Conservation (phyloP, 345 rosid species). For the Trapa bicornis region DNA sequence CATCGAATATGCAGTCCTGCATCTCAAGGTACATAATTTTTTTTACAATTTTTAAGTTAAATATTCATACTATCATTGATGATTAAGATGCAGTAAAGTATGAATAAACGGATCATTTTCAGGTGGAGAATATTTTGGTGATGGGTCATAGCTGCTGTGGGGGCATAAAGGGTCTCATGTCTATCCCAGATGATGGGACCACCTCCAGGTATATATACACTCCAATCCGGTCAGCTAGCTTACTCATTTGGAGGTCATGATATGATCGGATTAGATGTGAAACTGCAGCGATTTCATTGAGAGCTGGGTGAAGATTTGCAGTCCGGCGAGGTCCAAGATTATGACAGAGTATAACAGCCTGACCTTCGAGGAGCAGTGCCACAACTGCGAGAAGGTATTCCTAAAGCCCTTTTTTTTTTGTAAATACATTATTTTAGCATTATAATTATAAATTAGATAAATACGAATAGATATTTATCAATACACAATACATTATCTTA, state of each 20-base stretch:
- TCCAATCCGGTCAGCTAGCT: too few species aligned
- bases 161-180: slow-evolving; percentile 92
- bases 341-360: slow-evolving; percentile 27
- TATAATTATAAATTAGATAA: too few species aligned
- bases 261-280: too few species aligned
- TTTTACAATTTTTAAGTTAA: too few species aligned
- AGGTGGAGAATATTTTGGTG: slow-evolving; percentile 85
- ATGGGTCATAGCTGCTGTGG: slow-evolving; percentile 97
- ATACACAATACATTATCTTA: too few species aligned
- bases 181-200: slow-evolving; percentile 49
- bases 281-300: slow-evolving; percentile 71
- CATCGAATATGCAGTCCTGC: slow-evolving; percentile 87
- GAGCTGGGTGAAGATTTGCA: slow-evolving; percentile 71
- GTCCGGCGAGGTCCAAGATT: slow-evolving; percentile 64
- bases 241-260: too few species aligned
- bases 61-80: too few species aligned
- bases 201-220: slow-evolving; percentile 26
- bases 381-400: slow-evolving; percentile 66
- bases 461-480: too few species aligned
- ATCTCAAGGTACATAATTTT: slow-evolving; percentile 47
- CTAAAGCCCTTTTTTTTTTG: too few species aligned
- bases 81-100: too few species aligned
- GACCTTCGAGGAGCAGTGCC: slow-evolving; percentile 60
- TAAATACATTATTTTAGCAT: too few species aligned
- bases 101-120: not conserved